Base-by-base conservation (phyloP, 192 early-diverging fungal genomes). In the Kappamyces sp. region DNA sequence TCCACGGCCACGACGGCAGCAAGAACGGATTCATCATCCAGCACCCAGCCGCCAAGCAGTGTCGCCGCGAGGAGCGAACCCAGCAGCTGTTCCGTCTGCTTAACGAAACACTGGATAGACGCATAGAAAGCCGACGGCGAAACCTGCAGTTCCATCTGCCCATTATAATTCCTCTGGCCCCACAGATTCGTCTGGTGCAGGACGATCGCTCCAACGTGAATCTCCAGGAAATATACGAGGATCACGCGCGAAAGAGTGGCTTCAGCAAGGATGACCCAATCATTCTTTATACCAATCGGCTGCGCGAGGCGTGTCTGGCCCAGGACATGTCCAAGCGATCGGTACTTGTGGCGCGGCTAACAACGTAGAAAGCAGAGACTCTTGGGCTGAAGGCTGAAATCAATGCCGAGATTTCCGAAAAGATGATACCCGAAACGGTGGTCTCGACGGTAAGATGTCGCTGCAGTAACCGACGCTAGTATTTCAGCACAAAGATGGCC, bases 1-100 rank as follows among this genome's bases (percentile, higher is more conserved):
- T 99, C 53, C 84, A 90, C 9, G 95, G 92, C 13, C 86, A 92
- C 60, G 90, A 98, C 64, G 95, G 95, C 50, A 88, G 79, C 59
- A 64, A 90, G 37, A 79, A 90, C 70, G 84, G 90, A 10, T 99
- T 99, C 72, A 80, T 90, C 54, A 88, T 98, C 32, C 97, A 99
- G 72, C 88, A 97, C 63, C 90, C 92, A n/a, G 86, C 92, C 8
- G 78, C 87, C 10, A 77, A 90, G 49, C 87, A 90, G 59, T 87
- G 89, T 66, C 81, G 93, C 33, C 80, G 96, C 32, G 97, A 99
- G 71, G 97, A 99, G 72, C 80, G 92, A 66, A 87, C 96, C 53
- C 79, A 93, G 62, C 97, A 98, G 65, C 75, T 99, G 40, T 97
- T 93, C 72, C 83, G 94, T 52, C 87, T 97, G 40, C 64, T 97